These are phyloP conservation scores for Schizothecium vesticola DNA, from an alignment of 495 filamentous ascomycete genomes.

Conservation along the genomic window DNA sequence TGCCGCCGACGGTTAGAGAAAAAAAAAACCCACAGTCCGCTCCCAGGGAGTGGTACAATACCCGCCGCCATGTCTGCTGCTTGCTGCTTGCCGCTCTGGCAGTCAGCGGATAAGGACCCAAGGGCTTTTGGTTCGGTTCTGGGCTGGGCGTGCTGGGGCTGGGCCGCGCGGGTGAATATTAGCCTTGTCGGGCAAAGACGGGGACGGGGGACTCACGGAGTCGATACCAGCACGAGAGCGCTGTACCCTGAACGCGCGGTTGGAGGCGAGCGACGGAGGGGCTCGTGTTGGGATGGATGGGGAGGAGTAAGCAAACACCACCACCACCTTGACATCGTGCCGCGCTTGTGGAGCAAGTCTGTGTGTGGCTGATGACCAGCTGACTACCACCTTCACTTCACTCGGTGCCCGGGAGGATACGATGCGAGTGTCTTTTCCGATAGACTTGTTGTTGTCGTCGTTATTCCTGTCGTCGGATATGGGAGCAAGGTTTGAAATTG, in stretches of 20 bases:
- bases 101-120: neutral
- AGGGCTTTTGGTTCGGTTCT: neutral
- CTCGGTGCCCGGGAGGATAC: no score
- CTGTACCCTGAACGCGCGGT: neutral
- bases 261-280: neutral
- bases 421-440: neutral
- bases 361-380: neutral
- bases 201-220: neutral
- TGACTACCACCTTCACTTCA: neutral
- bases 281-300: neutral
- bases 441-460: neutral
- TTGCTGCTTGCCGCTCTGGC: neutral
- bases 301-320: neutral
- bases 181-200: neutral
- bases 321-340: neutral
- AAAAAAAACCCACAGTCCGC: no score
- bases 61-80: neutral
- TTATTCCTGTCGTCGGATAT: neutral
- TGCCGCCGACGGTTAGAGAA: no score
- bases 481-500: neutral
- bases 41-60: neutral
- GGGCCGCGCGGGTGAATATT: neutral
- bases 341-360: neutral
- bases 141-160: no score
- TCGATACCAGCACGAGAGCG: neutral